These are phyloP conservation scores for Saitozyma sp. DNA, from an alignment of 768 basidiomycete species.

Conservation along the genomic window DNA sequence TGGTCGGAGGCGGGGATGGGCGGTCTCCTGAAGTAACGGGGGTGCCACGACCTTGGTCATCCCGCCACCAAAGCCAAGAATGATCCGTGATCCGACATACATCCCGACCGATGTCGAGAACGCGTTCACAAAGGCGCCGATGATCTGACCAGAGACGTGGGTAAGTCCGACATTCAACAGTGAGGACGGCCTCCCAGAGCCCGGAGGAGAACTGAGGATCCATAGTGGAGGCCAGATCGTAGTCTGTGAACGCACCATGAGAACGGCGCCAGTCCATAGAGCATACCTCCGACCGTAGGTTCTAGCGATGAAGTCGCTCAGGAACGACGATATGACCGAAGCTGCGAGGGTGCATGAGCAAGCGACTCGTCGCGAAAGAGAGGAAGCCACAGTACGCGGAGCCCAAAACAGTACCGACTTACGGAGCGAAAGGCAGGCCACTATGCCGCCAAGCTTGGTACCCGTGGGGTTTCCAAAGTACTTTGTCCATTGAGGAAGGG, in stretches of 20 bases:
- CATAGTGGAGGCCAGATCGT: neutral
- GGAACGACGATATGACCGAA: conserved; percentile 24
- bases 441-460: conserved; percentile 27
- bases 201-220: conserved; percentile 6
- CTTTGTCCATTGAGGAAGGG: conserved; percentile 22
- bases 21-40: conserved; percentile 29
- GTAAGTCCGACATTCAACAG: conserved; percentile 22
- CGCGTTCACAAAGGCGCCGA: conserved; percentile 29
- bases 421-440: conserved; percentile 30
- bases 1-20: conserved; percentile 34
- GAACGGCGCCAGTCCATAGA: conserved; percentile 18
- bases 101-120: conserved; percentile 20
- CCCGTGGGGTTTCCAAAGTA: conserved; percentile 30
- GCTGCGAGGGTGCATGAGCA: conserved; percentile 18
- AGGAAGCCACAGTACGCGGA: conserved; percentile 13
- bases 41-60: conserved; percentile 57
- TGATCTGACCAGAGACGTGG: conserved; percentile 16
- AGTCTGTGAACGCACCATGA: conserved; percentile 13
- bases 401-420: neutral
- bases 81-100: conserved; percentile 29
- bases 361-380: too few species aligned
- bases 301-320: conserved; percentile 25
- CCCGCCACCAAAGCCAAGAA: conserved; percentile 56
- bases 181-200: conserved; percentile 26
- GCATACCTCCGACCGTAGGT: conserved; percentile 26